Base-by-base conservation (phyloP, 345 rosid genomes). In the Melaleuca quinquenervia region DNA sequence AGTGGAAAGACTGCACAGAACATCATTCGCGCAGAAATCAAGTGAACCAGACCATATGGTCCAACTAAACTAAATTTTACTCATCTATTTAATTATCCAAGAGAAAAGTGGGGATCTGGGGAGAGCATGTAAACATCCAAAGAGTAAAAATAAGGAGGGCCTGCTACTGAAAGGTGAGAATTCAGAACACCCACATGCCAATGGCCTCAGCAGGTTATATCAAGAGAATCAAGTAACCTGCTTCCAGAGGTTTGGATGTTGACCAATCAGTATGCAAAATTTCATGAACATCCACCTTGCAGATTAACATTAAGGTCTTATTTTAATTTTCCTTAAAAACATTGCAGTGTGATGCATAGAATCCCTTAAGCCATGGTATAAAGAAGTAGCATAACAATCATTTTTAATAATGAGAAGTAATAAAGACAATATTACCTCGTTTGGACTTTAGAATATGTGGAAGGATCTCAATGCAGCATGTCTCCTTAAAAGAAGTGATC, bases 401-500 rank as follows among this genome's bases (percentile, higher is more conserved):
- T 20, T 10, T 18, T 29, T 55, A 50, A 58, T 60, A 21, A 84
- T 36, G n/a, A 58, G 7, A 84, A 55, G 51, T 27, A 84, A 11
- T 58, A 29, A 29, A 50, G 54, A 49, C 51, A 53, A 78, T 84
- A 91, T 91, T 93, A 95, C 98, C 95, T 87, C 98, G 93, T 86
- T 90, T 82, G 12, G 98, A 95, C 92, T 91, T 96, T 76, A 89
- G 91, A 52, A 85, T 11, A 58, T 88, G 89, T 6, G 98, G 99
- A 88, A 94, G 92, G 88, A 97, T 96, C 94, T 97, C 99, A 84
- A 94, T 91, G 87, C 93, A 96, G 88, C 98, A 95, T 70, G 99
- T 95, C 80, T 97, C 98, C 91, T 93, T 96, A 83, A 97, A 97
- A 50, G 99, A 97, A 83, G 98, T 96, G 74, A 95, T 87, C 89